Conservation (phyloP, 2,329 filamentous ascomycete species). For the Bisporella sp. region DNA sequence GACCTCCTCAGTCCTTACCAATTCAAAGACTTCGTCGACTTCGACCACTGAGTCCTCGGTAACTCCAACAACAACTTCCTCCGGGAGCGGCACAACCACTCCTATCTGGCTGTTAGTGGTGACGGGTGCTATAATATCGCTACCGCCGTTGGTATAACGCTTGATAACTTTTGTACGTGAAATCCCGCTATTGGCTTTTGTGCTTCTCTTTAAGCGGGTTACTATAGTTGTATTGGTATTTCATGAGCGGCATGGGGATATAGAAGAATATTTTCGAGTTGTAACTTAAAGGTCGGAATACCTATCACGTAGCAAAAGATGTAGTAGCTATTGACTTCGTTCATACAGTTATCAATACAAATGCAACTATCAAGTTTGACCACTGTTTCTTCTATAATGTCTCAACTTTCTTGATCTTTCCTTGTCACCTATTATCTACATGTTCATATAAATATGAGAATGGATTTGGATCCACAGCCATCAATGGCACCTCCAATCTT, state of each 20-base stretch:
- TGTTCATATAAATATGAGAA: no score
- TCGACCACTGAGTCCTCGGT: neutral
- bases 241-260: neutral
- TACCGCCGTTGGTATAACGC: conserved; percentile 9
- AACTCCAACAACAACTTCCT: neutral
- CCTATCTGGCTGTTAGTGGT: neutral
- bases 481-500: no score
- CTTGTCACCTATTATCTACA: no score
- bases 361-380: no score
- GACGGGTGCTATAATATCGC: neutral
- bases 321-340: no score
- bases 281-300: no score
- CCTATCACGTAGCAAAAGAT: no score
- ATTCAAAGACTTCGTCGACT: neutral
- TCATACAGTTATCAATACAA: no score
- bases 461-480: no score
- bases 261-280: no score
- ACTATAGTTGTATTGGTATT: conserved; percentile 18
- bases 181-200: conserved; percentile 11
- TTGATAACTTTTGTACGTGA: conserved; percentile 20
- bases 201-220: conserved; percentile 16
- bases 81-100: neutral
- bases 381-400: no score
- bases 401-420: no score
- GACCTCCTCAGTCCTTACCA: neutral